Evolutionary conservation across 495 filamentous ascomycete species (phyloP).

Genomic region (Cryomyces antarcticus): DNA sequence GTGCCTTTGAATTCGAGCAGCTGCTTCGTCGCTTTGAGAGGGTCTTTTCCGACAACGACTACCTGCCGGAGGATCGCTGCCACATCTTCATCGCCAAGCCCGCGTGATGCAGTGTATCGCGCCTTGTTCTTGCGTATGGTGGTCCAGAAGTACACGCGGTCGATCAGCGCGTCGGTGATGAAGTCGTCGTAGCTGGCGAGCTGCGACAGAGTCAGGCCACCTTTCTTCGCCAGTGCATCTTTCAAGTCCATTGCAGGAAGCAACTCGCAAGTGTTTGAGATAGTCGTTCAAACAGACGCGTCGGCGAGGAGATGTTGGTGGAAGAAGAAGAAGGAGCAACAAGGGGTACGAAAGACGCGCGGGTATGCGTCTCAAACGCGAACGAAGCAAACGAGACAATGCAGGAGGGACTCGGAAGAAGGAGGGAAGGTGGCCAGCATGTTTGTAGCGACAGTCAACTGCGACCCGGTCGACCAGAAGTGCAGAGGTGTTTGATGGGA

Average conservation of each 20-base stretch:
- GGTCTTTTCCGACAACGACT: slow-evolving; percentile 55
- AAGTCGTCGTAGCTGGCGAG: slow-evolving; percentile 89
- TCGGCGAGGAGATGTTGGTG: no score
- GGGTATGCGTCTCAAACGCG: no score
- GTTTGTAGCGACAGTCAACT: no score
- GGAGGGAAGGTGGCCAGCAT: no score
- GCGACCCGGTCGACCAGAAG: no score
- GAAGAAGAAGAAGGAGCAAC: no score
- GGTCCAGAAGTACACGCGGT: slow-evolving; percentile 91
- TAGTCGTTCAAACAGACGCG: no score
- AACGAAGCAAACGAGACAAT: no score
- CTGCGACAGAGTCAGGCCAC: slow-evolving; percentile 65
- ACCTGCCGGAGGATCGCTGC: slow-evolving; percentile 55
- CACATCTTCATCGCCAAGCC: slow-evolving; percentile 63
- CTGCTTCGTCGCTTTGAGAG: slow-evolving; percentile 43
- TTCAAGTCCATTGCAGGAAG: slow-evolving; percentile 6
- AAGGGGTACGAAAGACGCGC: no score
- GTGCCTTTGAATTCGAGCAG: slow-evolving; percentile 56
- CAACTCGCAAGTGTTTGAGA: not conserved
- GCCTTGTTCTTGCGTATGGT: slow-evolving; percentile 83
- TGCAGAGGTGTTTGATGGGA: no score
- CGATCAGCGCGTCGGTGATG: slow-evolving; percentile 84
- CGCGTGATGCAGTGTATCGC: slow-evolving; percentile 66
- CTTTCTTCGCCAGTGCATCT: slow-evolving; percentile 27
- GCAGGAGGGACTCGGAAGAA: no score